These are phyloP conservation scores for Codiaeum variegatum DNA, from an alignment of 441 rosid species.

Conservation along the genomic window DNA sequence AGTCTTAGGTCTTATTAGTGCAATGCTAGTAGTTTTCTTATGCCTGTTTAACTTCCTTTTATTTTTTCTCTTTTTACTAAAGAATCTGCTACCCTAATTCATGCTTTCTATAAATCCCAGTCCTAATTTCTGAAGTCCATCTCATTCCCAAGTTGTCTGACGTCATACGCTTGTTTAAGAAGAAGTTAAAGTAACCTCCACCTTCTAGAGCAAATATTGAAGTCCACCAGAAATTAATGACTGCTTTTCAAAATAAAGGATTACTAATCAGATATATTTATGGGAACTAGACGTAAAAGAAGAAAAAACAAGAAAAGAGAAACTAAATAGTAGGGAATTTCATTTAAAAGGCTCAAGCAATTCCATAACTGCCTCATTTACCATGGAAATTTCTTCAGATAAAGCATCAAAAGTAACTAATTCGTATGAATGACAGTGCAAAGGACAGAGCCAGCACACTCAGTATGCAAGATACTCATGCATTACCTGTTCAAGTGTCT, in stretches of 20 bases:
- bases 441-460: not conserved
- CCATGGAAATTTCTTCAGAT: not conserved
- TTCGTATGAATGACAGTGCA: not conserved
- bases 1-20: not conserved
- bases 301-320: not conserved
- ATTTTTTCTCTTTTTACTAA: no score
- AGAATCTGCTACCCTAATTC: no score
- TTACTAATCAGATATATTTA: not conserved
- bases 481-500: slow-evolving; percentile 73
- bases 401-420: not conserved
- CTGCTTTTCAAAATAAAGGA: not conserved
- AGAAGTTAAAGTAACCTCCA: not conserved
- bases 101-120: no score
- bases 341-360: not conserved
- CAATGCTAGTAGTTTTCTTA: no score
- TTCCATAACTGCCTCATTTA: not conserved
- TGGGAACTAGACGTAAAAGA: not conserved
- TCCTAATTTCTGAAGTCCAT: no score
- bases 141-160: no score
- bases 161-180: not conserved
- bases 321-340: not conserved
- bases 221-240: not conserved
- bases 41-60: no score
- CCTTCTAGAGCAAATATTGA: not conserved
- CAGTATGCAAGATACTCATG: not conserved